These are phyloP conservation scores for Phytopythium montanum DNA, from an alignment of 352 stramenopile species.

Conservation along the genomic window DNA sequence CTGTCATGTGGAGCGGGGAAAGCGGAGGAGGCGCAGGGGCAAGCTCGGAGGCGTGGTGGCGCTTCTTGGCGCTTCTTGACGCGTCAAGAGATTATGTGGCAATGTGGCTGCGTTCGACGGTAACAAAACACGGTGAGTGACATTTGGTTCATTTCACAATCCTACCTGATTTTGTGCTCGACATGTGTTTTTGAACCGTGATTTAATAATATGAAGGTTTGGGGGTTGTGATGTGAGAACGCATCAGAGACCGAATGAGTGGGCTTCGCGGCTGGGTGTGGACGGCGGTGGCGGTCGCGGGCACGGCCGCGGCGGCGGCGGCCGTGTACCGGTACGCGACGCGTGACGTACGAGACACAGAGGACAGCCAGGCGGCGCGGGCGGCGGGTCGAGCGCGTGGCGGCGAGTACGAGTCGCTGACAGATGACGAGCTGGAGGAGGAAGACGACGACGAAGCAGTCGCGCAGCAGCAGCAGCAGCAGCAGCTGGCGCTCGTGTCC, in stretches of 20 bases:
- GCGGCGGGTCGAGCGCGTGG: slow-evolving; percentile 21
- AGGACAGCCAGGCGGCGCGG: slow-evolving; percentile 8
- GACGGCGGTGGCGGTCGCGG: slow-evolving; percentile 63
- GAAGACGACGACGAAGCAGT: slow-evolving; percentile 13
- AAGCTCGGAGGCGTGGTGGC: background rate
- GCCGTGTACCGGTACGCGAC: slow-evolving; percentile 67
- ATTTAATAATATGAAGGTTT: too few relatives aligned
- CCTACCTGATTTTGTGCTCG: too few relatives aligned
- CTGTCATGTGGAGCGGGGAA: slow-evolving; percentile 14
- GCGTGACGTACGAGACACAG: slow-evolving; percentile 22
- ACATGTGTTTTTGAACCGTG: too few relatives aligned
- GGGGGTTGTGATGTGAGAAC: too few relatives aligned
- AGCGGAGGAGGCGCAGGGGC: background rate
- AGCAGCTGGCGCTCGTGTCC: slow-evolving; percentile 37
- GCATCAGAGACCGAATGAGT: too few relatives aligned
- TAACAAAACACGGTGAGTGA: too few relatives aligned
- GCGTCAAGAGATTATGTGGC: too few relatives aligned
- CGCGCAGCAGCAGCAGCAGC: slow-evolving; percentile 43
- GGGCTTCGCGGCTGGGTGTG: slow-evolving; percentile 57
- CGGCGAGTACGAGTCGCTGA: slow-evolving; percentile 38
- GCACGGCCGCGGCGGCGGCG: slow-evolving; percentile 52
- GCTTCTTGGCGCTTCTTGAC: background rate
- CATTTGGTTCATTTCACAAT: too few relatives aligned
- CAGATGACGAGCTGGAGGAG: slow-evolving; percentile 28
- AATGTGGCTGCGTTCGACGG: too few relatives aligned